Evolutionary conservation across 805 yeast species (phyloP).

Genomic region (Suhomyces sp.): DNA sequence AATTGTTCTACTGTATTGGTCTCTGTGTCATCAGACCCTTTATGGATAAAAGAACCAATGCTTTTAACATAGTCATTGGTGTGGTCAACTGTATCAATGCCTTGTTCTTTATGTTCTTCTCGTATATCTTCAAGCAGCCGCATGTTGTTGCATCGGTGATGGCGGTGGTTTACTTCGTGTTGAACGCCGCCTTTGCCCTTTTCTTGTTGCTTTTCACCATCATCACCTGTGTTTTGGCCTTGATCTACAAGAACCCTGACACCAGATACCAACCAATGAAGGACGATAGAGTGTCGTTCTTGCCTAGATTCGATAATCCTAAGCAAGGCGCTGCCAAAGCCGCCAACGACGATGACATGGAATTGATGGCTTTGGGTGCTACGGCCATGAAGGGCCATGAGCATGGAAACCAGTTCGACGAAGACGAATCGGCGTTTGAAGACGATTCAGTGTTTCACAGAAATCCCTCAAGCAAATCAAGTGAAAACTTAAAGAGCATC

Average conservation of each 20-base stretch:
- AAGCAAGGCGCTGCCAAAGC: conserved; percentile 14
- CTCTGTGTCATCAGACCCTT: conserved; percentile 78
- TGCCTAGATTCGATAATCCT: conserved; percentile 57
- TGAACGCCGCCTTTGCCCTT: conserved; percentile 87
- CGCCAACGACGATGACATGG: conserved; percentile 46
- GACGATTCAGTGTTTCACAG: conserved; percentile 19
- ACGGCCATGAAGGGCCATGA: conserved; percentile 65
- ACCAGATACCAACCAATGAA: conserved; percentile 93
- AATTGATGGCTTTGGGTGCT: conserved; percentile 71
- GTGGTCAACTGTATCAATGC: conserved; percentile 79
- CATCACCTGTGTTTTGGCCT: conserved; percentile 79
- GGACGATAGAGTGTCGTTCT: conserved; percentile 95
- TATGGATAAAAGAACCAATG: conserved; percentile 92
- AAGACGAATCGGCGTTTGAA: conserved; percentile 32
- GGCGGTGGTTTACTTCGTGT: conserved; percentile 83
- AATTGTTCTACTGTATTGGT: conserved; percentile 62
- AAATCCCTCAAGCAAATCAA: conserved; percentile 1
- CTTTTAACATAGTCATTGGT: conserved; percentile 85
- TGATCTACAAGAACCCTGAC: conserved; percentile 89
- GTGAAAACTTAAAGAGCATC: conserved; percentile 1
- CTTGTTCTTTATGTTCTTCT: conserved; percentile 83
- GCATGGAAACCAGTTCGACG: conserved; percentile 25
- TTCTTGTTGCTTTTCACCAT: conserved; percentile 81
- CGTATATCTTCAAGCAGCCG: conserved; percentile 79
- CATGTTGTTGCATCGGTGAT: conserved; percentile 86